phyloP scores from a whole-genome alignment of 2,329 filamentous ascomycete genomes.

The Sporothrix brunneoviolacea region DNA sequence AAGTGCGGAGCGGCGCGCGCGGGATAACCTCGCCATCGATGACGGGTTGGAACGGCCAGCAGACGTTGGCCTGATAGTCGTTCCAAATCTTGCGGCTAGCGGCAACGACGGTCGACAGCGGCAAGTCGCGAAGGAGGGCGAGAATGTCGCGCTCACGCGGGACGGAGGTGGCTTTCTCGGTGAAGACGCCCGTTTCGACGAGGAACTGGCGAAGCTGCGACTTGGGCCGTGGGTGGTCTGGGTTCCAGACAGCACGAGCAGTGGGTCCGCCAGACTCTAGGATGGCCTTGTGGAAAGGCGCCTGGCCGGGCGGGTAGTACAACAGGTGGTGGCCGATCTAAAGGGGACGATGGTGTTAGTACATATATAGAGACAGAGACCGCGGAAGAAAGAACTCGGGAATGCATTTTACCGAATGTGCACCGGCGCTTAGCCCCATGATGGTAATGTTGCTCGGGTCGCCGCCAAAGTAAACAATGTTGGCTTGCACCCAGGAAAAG shows the following conservation, averaged over 20 bases:
- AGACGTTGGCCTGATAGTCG: conserved; percentile 36
- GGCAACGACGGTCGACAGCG: conserved; percentile 30
- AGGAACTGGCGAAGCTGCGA: conserved; percentile 51
- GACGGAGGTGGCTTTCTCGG: neutral
- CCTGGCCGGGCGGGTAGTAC: conserved; percentile 31
- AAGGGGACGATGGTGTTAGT: conserved; percentile 10
- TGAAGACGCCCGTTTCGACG: conserved; percentile 38
- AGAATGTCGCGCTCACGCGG: conserved; percentile 40
- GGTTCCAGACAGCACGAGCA: conserved; percentile 45
- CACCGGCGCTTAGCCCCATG: conserved; percentile 56
- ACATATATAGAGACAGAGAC: neutral
- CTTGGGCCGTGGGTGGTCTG: conserved; percentile 50
- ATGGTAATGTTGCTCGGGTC: conserved; percentile 51
- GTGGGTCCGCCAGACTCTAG: conserved; percentile 52
- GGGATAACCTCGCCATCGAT: conserved; percentile 55
- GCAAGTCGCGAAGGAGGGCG: conserved; percentile 39
- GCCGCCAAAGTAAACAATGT: conserved; percentile 55
- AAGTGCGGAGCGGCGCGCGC: conserved; percentile 52
- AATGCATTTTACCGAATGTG: conserved; percentile 55
- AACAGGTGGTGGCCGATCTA: conserved; percentile 64
- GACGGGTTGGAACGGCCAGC: conserved; percentile 63
- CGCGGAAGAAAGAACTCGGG: conserved; percentile 8
- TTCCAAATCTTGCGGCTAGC: conserved; percentile 40
- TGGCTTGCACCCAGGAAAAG: conserved; percentile 54
- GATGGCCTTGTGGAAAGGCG: conserved; percentile 47